phyloP scores from a whole-genome alignment of 768 basidiomycete species.

The Amanita inopinata region DNA sequence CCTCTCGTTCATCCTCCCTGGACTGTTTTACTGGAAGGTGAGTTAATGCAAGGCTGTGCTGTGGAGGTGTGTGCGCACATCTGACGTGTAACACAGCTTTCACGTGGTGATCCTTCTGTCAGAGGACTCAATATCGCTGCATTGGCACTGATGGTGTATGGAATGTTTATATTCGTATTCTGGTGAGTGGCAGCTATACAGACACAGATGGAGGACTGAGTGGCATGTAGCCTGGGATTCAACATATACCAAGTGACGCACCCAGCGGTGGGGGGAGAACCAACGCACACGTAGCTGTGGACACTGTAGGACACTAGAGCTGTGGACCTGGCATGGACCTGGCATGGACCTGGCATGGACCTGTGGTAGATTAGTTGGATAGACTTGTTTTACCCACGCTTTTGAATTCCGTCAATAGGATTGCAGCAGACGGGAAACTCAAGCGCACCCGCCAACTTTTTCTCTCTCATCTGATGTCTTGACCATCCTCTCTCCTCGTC shows the following conservation, averaged over 20 bases:
- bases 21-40: conserved; percentile 90
- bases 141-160: conserved; percentile 65
- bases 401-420: too few relatives aligned
- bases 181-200: conserved; percentile 49
- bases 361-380: not conserved
- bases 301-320: too few relatives aligned
- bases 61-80: conserved; percentile 6
- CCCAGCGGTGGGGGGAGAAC: conserved; percentile 15
- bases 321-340: too few relatives aligned
- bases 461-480: conserved; percentile 20
- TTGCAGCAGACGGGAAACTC: too few relatives aligned
- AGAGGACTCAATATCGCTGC: conserved; percentile 45
- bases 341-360: too few relatives aligned
- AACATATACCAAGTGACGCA: conserved; percentile 63
- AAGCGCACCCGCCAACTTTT: conserved; percentile 10
- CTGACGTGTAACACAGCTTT: conserved; percentile 36
- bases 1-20: conserved; percentile 93
- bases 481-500: conserved; percentile 11
- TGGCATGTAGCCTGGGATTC: conserved; percentile 51
- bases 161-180: conserved; percentile 71
- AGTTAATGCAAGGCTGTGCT: conserved; percentile 11
- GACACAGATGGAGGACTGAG: not conserved
- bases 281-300: conserved; percentile 13
- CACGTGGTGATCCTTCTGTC: conserved; percentile 50
- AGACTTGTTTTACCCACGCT: conserved; percentile 28